Evolutionary conservation across 805 yeast genomes (phyloP), one percentile per base, ranked within the genome.

Genomic region (Schwanniomyces sp.): DNA sequence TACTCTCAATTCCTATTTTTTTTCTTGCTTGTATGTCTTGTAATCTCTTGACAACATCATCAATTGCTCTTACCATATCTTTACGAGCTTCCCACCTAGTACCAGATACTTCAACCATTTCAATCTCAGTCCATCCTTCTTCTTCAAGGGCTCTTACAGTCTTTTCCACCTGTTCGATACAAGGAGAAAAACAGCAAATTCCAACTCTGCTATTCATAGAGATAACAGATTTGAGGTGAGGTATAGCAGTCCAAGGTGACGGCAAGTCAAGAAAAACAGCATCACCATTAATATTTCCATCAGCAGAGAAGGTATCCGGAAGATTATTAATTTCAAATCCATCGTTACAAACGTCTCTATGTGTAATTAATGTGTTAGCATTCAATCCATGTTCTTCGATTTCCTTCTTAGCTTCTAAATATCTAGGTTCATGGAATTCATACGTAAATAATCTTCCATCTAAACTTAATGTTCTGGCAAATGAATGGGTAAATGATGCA

Each of bases 221-320:
- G 12, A 88, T 76, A 1, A 87, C 95, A 28, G 60, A 55, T 10
- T 74, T 69, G 40, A 92, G 68, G 65, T 86, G 85, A 6, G 90
- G 89, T 45, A 94, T 86, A 5, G 99, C 99, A 32, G 82, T 83
- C 97, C 98, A 92, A 7, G 99, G 99, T 5, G 96, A 84, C 3
- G 99, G 99, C 41, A 94, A 76, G 63, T 94, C 99, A 52, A 94
- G 75, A 59, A 94, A 94, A 0, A 94, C 81, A 2, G 85, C 84
- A 47, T 85, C 85, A 0, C 91, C 96, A 36, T 77, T 67, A n/a
- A 86, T 55, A 0, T 57, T 57, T 1, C 63, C 64, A 27, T 58
- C 48, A 11, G 39, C 25, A 18, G 48, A 50, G 43, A 65, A 62
- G 2, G 49, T 34, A 16, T 45, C 57, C 5, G 73, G 72, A 1